A percentile compares a stretch with the other conserved stretches of the same genome.
Conservation (phyloP, 495 filamentous ascomycete species). For the Aspergillus cristatus region DNA sequence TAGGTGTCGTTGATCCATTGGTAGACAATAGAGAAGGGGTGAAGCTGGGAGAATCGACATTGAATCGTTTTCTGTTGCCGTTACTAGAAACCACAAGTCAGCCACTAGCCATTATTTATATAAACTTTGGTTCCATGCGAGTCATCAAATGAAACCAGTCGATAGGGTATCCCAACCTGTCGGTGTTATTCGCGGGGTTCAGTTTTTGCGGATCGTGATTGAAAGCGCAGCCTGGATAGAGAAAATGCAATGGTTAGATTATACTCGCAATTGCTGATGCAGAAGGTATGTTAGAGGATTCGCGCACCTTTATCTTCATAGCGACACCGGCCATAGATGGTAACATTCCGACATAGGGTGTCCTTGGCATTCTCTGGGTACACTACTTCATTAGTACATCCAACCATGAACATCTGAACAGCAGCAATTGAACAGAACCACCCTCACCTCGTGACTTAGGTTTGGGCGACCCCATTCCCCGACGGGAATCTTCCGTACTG, state of each 20-base stretch:
- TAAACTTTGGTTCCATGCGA: too few relatives aligned
- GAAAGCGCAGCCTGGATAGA: conserved; percentile 66
- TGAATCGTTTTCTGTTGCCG: conserved; percentile 69
- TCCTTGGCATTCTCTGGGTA: conserved; percentile 62
- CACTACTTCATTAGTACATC: conserved; percentile 4
- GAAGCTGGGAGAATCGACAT: conserved; percentile 94
- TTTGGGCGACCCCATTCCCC: conserved; percentile 47
- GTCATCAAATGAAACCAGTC: too few relatives aligned
- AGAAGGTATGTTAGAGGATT: conserved; percentile 4
- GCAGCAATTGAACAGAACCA: background rate
- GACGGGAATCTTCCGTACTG: conserved; percentile 36
- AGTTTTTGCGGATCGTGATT: conserved; percentile 71
- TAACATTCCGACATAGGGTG: conserved; percentile 84
- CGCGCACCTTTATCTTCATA: conserved; percentile 82
- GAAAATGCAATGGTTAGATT: conserved; percentile 18
- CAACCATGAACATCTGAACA: background rate
- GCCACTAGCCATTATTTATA: too few relatives aligned
- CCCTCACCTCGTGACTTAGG: conserved; percentile 54
- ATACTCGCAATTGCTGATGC: conserved; percentile 3
- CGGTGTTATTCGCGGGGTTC: conserved; percentile 40
- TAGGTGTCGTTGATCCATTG: conserved; percentile 32
- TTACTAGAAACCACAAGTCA: conserved; percentile 8
- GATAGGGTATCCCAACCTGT: conserved; percentile 39
- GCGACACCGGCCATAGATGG: conserved; percentile 89
- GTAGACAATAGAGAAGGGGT: conserved; percentile 58